phyloP scores from a whole-genome alignment of 2,329 filamentous ascomycete genomes.

The Trichoderma aggressivum region DNA sequence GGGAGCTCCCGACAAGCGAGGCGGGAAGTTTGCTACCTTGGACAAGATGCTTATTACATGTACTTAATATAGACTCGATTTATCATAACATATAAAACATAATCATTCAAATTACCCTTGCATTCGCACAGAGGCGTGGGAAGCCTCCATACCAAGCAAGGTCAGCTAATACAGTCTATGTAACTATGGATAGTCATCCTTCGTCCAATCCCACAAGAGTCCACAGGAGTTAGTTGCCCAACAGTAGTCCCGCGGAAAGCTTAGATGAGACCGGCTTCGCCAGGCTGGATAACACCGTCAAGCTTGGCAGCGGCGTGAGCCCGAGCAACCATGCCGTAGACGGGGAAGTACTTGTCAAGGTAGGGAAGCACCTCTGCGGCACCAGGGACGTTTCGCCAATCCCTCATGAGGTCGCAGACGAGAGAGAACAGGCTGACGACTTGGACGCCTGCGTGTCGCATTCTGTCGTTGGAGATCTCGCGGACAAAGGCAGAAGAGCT shows the following conservation, averaged over 20 bases:
- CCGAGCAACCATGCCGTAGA: conserved; percentile 61
- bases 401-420: conserved; percentile 65
- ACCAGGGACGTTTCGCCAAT: conserved; percentile 59
- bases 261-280: conserved; percentile 4
- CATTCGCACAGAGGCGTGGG: neutral
- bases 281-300: conserved; percentile 3
- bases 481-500: conserved; percentile 54
- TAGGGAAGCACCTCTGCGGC: conserved; percentile 57
- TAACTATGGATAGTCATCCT: neutral
- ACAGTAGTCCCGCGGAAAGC: neutral
- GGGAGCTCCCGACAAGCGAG: neutral
- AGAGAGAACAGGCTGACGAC: conserved; percentile 61
- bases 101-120: neutral
- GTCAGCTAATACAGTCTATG: neutral
- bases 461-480: conserved; percentile 59
- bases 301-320: conserved; percentile 14
- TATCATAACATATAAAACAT: neutral
- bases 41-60: neutral
- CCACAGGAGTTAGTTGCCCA: neutral
- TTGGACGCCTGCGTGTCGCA: conserved; percentile 65
- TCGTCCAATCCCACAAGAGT: neutral
- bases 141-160: neutral
- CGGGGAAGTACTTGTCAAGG: conserved; percentile 62
- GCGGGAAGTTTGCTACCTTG: neutral
- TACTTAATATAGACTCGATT: neutral